phyloP scores from a whole-genome alignment of 1,139 yeast genomes.

The Suhomyces bokatorum region DNA sequence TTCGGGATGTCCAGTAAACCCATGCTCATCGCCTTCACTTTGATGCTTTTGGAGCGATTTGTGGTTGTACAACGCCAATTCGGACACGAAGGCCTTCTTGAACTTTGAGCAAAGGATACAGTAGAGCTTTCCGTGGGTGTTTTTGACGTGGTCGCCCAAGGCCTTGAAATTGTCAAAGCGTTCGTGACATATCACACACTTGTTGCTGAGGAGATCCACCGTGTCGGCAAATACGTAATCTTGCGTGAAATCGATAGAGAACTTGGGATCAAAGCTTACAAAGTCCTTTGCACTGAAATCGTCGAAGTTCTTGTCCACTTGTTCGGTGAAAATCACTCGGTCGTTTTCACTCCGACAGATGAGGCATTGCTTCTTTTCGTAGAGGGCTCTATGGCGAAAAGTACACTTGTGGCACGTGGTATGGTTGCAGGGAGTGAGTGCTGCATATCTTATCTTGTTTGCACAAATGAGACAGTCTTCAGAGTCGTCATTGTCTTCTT shows the following conservation, averaged over 20 bases:
- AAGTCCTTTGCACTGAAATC: constrained; percentile 36
- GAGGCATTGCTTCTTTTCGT: constrained; percentile 71
- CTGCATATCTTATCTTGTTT: constrained; percentile 58
- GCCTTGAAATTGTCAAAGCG: constrained; percentile 51
- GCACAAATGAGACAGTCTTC: constrained; percentile 82
- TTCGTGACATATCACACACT: constrained; percentile 58
- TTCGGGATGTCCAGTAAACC: constrained; percentile 87
- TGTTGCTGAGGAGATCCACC: constrained; percentile 51
- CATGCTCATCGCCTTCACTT: constrained; percentile 58
- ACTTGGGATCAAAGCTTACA: constrained; percentile 41
- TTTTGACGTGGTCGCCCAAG: constrained; percentile 64
- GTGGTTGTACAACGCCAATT: constrained; percentile 61
- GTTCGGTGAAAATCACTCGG: constrained; percentile 58
- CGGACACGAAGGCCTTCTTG: constrained; percentile 76
- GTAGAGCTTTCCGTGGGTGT: constrained; percentile 58
- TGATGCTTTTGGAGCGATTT: constrained; percentile 72
- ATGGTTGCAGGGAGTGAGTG: constrained; percentile 83
- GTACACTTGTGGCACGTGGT: constrained; percentile 81
- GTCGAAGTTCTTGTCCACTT: constrained; percentile 38
- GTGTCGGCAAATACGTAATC: constrained; percentile 43
- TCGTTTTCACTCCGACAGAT: constrained; percentile 78
- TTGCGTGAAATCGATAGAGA: constrained; percentile 54
- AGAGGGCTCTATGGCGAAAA: constrained; percentile 79
- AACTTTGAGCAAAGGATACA: constrained; percentile 77
- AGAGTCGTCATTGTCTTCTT: constrained; percentile 33